A percentile compares a stretch with the other conserved stretches of the same genome.
Conservation (phyloP, 441 rosid genomes). For the Omphalea diandra region DNA sequence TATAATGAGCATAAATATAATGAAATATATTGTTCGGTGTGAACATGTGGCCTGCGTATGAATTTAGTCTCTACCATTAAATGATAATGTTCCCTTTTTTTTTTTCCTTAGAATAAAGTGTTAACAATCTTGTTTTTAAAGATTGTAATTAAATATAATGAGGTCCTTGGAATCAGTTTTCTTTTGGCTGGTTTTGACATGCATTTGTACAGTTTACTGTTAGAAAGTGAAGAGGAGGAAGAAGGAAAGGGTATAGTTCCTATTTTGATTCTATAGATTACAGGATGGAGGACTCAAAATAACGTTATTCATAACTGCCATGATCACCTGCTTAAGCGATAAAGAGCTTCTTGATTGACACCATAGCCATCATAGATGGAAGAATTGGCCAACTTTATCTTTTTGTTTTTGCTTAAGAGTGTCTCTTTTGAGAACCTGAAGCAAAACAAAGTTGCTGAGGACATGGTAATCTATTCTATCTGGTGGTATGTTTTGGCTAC, state of each 20-base stretch:
- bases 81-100: too few relatives aligned
- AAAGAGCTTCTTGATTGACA: neutral
- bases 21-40: too few relatives aligned
- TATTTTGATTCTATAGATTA: too few relatives aligned
- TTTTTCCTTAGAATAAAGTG: too few relatives aligned
- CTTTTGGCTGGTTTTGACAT: constrained; percentile 4
- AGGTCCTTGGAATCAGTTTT: neutral
- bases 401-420: neutral
- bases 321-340: neutral
- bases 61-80: neutral
- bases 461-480: neutral
- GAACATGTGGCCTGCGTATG: neutral
- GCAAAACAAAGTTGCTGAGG: neutral
- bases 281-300: neutral
- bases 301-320: neutral
- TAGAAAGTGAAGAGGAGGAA: too few relatives aligned
- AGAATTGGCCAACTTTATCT: neutral
- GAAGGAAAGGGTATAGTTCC: too few relatives aligned
- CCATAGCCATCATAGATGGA: neutral
- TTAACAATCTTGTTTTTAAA: neutral
- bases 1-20: too few relatives aligned
- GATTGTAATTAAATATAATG: neutral
- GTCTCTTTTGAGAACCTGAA: neutral
- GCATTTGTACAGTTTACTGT: too few relatives aligned
- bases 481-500: neutral